Base-by-base conservation (phyloP, 2,329 filamentous ascomycete genomes). In the Alternaria longipes region DNA sequence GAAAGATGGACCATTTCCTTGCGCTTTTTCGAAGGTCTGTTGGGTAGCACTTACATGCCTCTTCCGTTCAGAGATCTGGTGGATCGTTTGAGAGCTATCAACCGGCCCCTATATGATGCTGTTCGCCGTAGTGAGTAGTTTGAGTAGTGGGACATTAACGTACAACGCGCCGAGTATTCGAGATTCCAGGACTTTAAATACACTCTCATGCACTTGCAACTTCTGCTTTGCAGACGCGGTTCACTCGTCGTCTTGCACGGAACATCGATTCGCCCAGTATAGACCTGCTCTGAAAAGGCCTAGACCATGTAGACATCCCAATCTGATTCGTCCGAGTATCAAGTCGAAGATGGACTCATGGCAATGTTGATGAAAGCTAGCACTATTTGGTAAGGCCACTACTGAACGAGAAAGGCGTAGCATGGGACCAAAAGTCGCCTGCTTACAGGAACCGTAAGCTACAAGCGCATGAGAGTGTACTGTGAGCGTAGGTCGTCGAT, bases 41-140 rank as follows among this genome's bases (percentile, higher is more conserved):
- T 54, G 28, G 52, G 52, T 26, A 40, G 44, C 9, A 42, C 52
- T 46, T 54, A 54, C 41, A 46, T 54, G 52, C 52, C 52, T 38
- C 22, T 45, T 38, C 30, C 52, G n/a, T 54, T 54, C 8, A 18
- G 46, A 12, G 40, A 36, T 54, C 41, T 54, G 26, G 41, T 54
- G 12, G 6, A n/a, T 36, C 24, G 28, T 4, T 46, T 54, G 41
- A 54, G 52, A 45, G 18, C 28, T 46, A 12, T 36, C 16, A 54
- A 45, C 32, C 28, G n/a, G 24, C 18, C 52, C n/a, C 8, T 54
- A 26, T 54, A 45, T 46, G 30, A 54, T 36, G 16, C 52, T 18
- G 22, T 36, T 36, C 26, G 26, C 24, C 20, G 51, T 45, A 26
- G 51, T 26, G 18, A 38, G 18, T 54, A 53, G 16, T 20, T 22